These are phyloP conservation scores for Fomitopsis palustris DNA, from an alignment of 1,284 basidiomycete genomes.

Conservation along the genomic window DNA sequence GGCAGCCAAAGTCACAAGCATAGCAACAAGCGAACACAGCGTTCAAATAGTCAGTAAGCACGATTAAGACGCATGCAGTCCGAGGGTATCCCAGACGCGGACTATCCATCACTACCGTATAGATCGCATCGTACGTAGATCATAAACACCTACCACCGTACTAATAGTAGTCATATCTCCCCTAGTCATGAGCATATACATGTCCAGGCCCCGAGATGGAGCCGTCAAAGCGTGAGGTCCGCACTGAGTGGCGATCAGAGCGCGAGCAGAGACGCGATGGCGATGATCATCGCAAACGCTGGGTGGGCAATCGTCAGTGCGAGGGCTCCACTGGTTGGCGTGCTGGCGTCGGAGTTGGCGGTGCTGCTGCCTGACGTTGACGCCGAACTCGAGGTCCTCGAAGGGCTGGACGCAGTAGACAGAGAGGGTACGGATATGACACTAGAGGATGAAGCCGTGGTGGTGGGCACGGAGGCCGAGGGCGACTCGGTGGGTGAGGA, in stretches of 20 bases:
- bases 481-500: neutral
- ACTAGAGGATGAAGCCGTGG: neutral
- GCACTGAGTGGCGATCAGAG: neutral
- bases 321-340: neutral
- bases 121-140: neutral
- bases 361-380: neutral
- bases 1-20: neutral
- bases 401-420: neutral
- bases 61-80: neutral
- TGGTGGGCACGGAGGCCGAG: neutral
- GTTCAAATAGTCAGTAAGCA: neutral
- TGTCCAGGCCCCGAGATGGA: neutral
- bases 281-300: neutral
- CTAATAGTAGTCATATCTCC: neutral
- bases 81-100: neutral
- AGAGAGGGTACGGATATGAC: neutral
- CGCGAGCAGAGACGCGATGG: neutral
- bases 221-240: neutral
- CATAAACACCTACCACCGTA: neutral
- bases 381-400: neutral
- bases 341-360: neutral
- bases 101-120: neutral
- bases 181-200: slow-evolving; percentile 1
- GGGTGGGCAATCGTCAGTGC: neutral
- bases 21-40: neutral